phyloP scores from a whole-genome alignment of 83 land plant species.

The Diphasiastrum complanatum region DNA sequence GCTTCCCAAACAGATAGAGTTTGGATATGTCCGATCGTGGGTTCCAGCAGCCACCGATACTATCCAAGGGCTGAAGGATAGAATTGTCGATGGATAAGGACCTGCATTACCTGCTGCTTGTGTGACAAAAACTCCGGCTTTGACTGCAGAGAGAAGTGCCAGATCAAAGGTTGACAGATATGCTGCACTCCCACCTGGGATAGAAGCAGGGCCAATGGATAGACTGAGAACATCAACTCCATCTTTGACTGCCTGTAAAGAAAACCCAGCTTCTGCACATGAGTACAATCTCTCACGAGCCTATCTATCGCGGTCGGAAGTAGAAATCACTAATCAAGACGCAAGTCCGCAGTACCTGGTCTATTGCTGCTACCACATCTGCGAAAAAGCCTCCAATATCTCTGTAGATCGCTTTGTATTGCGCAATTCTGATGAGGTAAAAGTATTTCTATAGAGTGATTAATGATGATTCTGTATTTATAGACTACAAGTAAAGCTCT shows the following conservation, averaged over 20 bases:
- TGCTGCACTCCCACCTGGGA: constrained; percentile 75
- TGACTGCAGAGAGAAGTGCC: constrained; percentile 69
- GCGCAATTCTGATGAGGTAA: constrained; percentile 2
- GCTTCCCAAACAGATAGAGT: constrained; percentile 59
- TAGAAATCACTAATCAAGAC: neutral
- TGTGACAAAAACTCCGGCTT: constrained; percentile 76
- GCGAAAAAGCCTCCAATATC: constrained; percentile 9
- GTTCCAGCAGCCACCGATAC: constrained; percentile 71
- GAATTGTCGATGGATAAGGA: constrained; percentile 59
- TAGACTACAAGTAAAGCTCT: neutral
- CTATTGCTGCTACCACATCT: constrained; percentile 17
- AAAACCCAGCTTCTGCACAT: neutral
- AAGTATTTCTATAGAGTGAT: neutral
- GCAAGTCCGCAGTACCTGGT: neutral
- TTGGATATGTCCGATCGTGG: constrained; percentile 58
- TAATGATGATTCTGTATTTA: neutral
- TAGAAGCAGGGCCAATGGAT: constrained; percentile 70
- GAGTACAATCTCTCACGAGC: neutral
- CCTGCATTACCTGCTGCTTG: constrained; percentile 90
- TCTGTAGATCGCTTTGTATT: constrained; percentile 12
- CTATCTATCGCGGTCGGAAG: constrained; percentile 1
- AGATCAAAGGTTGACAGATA: constrained; percentile 83
- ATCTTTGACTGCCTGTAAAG: constrained; percentile 78
- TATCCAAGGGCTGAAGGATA: constrained; percentile 94
- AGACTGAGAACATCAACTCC: constrained; percentile 80